Percentiles rank a stretch among this genome's conserved stretches.
Conservation (phyloP, 2,329 filamentous ascomycete species). For the Colletotrichum echinochloae region DNA sequence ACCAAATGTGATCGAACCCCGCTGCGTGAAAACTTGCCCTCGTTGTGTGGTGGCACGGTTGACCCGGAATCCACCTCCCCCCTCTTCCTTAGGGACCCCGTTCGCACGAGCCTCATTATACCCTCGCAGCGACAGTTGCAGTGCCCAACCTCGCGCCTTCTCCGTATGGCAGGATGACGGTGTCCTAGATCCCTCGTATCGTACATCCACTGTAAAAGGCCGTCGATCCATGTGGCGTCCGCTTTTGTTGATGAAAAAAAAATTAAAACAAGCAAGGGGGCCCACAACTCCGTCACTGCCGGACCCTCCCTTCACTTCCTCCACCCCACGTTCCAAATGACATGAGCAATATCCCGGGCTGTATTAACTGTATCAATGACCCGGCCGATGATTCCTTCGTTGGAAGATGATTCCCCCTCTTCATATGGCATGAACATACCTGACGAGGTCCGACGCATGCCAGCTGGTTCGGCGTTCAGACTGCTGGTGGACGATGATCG, state of each 20-base stretch:
- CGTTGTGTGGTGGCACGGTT: constrained; percentile 15
- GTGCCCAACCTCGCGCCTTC: not conserved
- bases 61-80: not conserved
- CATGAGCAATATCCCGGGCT: constrained; percentile 76
- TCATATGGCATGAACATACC: constrained; percentile 94
- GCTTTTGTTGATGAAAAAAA: not conserved
- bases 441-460: constrained; percentile 82
- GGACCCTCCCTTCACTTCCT: constrained; percentile 57
- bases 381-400: constrained; percentile 77
- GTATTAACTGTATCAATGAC: constrained; percentile 86
- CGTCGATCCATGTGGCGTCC: constrained; percentile 22
- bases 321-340: constrained; percentile 79
- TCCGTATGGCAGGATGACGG: not conserved
- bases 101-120: constrained; percentile 16
- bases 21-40: constrained; percentile 23
- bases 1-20: constrained; percentile 13
- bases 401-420: constrained; percentile 73
- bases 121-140: constrained; percentile 5
- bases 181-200: constrained; percentile 8
- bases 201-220: constrained; percentile 23
- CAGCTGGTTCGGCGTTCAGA: constrained; percentile 64
- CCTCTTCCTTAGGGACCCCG: not conserved
- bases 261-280: not conserved
- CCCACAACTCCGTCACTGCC: not conserved
- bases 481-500: constrained; percentile 62